Percentiles rank a stretch among this genome's conserved stretches.
Conservation (phyloP, 2,329 filamentous ascomycete genomes). For the Madurella fahalii region DNA sequence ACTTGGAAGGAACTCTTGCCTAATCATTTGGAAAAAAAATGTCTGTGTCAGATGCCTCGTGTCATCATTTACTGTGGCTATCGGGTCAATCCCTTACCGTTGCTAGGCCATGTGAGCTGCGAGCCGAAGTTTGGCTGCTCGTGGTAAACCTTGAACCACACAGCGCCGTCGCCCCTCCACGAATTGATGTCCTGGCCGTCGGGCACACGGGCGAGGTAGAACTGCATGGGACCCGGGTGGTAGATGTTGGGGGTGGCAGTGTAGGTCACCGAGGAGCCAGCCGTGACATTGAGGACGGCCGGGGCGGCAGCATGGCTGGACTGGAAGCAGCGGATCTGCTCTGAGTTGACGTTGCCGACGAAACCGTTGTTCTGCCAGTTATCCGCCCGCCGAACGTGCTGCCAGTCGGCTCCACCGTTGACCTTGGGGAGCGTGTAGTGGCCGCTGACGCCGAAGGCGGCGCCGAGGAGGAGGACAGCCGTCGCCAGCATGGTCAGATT, state of each 20-base stretch:
- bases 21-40: not conserved
- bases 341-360: conserved; percentile 44
- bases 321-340: conserved; percentile 50
- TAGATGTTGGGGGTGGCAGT: conserved; percentile 37
- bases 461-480: conserved; percentile 14
- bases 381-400: conserved; percentile 43
- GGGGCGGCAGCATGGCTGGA: conserved; percentile 34
- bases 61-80: not conserved
- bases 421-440: conserved; percentile 38
- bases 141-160: conserved; percentile 44
- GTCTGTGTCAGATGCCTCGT: not conserved
- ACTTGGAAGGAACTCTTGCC: conserved; percentile 36
- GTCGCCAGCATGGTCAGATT: conserved; percentile 19
- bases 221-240: conserved; percentile 39
- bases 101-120: conserved; percentile 40
- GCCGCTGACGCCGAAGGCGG: conserved; percentile 21
- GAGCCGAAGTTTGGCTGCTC: conserved; percentile 38
- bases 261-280: conserved; percentile 44
- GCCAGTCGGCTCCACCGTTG: conserved; percentile 39
- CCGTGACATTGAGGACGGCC: conserved; percentile 39
- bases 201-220: conserved; percentile 39
- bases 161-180: conserved; percentile 37
- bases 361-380: conserved; percentile 48
- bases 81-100: conserved; percentile 25
- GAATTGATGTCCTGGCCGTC: conserved; percentile 33